Evolutionary conservation across 225 moss, liverwort and hornwort species (phyloP).

Genomic region (Pseudisothecium myosuroides): DNA sequence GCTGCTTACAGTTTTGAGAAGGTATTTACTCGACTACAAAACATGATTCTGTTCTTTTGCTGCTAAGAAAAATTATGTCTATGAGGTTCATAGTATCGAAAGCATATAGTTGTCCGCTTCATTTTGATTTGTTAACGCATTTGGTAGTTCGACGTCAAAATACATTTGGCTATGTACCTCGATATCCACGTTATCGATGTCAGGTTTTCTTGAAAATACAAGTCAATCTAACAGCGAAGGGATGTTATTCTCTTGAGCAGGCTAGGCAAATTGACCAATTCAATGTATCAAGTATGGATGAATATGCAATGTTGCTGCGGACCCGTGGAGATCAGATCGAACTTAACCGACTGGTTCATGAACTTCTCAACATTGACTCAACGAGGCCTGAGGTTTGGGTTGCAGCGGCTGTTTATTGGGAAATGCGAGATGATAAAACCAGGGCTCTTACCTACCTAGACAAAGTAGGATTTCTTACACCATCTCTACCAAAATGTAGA

Average conservation of each 20-base stretch:
- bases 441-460: slow-evolving; percentile 75
- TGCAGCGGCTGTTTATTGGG: slow-evolving; percentile 89
- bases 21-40: slow-evolving; percentile 13
- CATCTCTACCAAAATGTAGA: neutral
- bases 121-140: neutral
- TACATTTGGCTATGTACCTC: neutral
- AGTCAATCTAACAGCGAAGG: neutral
- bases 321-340: slow-evolving; percentile 56
- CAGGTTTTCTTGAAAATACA: neutral
- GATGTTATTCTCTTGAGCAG: slow-evolving; percentile 16
- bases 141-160: neutral
- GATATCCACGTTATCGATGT: neutral
- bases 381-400: slow-evolving; percentile 94
- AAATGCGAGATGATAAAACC: slow-evolving; percentile 83
- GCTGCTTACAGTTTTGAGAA: slow-evolving; percentile 85
- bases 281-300: slow-evolving; percentile 84
- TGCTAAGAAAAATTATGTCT: neutral
- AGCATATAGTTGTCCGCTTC: neutral
- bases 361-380: slow-evolving; percentile 68
- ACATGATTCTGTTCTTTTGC: neutral
- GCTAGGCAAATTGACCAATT: slow-evolving; percentile 87
- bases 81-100: neutral
- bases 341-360: slow-evolving; percentile 85
- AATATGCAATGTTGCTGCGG: slow-evolving; percentile 86
- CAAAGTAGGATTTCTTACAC: slow-evolving; percentile 34